Conservation (phyloP, 2,329 filamentous ascomycete genomes). For the Coniella vitis region DNA sequence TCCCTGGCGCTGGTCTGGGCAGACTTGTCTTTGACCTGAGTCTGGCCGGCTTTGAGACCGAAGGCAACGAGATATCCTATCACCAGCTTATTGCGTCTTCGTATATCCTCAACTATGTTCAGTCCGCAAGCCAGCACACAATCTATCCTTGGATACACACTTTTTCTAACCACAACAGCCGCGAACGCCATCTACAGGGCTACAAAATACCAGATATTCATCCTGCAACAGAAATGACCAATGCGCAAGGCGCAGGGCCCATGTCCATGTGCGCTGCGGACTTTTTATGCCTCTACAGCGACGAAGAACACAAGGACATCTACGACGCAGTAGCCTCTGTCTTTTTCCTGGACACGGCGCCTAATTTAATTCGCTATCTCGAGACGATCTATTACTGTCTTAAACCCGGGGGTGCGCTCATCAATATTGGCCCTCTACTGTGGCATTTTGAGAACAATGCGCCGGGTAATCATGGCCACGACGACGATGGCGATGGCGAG, state of each 20-base stretch:
- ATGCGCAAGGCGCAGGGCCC: slow-evolving; percentile 38
- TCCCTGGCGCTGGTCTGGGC: slow-evolving; percentile 85
- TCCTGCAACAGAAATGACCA: slow-evolving; percentile 49
- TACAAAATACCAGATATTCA: slow-evolving; percentile 78
- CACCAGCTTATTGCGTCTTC: slow-evolving; percentile 87
- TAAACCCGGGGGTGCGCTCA: slow-evolving; percentile 68
- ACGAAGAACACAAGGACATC: slow-evolving; percentile 48
- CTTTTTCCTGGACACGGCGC: slow-evolving; percentile 96
- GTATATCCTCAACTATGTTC: slow-evolving; percentile 65
- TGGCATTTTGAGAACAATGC: slow-evolving; percentile 90
- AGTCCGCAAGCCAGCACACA: slow-evolving; percentile 53
- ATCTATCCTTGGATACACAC: slow-evolving; percentile 81
- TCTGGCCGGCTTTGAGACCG: slow-evolving; percentile 61
- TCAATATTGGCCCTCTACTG: slow-evolving; percentile 84
- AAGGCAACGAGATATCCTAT: slow-evolving; percentile 95
- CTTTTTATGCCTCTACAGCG: slow-evolving; percentile 78
- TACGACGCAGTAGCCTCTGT: slow-evolving; percentile 85
- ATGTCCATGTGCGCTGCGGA: slow-evolving; percentile 95
- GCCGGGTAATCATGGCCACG: slow-evolving; percentile 48
- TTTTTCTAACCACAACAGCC: slow-evolving; percentile 77
- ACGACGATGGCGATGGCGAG: slow-evolving; percentile 44
- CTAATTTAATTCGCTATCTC: slow-evolving; percentile 85
- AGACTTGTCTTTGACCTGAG: slow-evolving; percentile 85
- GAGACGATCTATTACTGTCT: slow-evolving; percentile 76
- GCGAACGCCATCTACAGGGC: slow-evolving; percentile 66